Evolutionary conservation across 148 eudicot genomes (phyloP), one percentile per base, ranked within the genome.

Genomic region (Amaranthus hypochondriacus): DNA sequence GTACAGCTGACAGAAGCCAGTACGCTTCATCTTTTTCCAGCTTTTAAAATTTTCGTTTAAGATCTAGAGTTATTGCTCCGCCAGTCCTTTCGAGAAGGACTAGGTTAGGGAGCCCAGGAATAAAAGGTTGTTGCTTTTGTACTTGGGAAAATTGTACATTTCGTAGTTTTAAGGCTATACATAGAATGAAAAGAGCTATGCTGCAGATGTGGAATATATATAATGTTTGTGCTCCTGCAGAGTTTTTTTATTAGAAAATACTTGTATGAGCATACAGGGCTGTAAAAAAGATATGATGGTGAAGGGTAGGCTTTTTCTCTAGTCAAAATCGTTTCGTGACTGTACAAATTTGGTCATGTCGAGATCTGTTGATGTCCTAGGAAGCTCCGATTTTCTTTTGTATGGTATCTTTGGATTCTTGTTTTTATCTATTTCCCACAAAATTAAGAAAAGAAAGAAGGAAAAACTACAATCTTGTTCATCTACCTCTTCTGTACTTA

Each of bases 81-180:
- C 80, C 70, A 56, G 58, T 62, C 62, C 61, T 53, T 21, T 51
- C 39, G 54, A 74, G 28, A 62, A 65, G 69, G 79, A 62, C 48
- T 67, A 49, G 75, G 76, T 73, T 46, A 77, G 77, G 64, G 89
- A 77, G 86, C 77, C 78, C 81, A 79, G 83, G 78, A 90, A 92
- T 88, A 87, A 92, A 28, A 87, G 70, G 63, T 73, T 70, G 86
- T 81, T 81, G 79, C 79, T 73, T 89, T 85, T 88, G 86, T 85
- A 86, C 82, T 62, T 80, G 84, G 81, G 86, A 79, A 81, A 89
- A 75, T 78, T 92, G 97, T 92, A 92, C 84, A 90, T 90, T 85
- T 81, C 83, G 89, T 91, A 89, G 93, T 76, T 79, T 75, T 78
- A 71, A 83, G 86, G 85, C 82, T 80, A 89, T 83, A 89, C 80